phyloP scores from a whole-genome alignment of 768 basidiomycete genomes.

The Galerina marginata region DNA sequence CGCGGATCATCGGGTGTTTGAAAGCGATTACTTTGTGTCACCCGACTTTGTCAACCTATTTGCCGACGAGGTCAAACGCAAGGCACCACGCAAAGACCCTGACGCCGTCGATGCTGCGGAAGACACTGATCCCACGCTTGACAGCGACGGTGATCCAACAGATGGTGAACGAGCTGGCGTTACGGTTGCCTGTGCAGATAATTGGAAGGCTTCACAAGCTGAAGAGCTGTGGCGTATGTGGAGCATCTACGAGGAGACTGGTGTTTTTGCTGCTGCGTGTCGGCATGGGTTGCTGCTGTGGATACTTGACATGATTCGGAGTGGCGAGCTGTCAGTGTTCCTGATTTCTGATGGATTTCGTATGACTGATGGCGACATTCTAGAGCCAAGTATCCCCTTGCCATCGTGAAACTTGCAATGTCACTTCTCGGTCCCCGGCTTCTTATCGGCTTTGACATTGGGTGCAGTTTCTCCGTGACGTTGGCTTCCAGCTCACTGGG shows the following conservation, averaged over 20 bases:
- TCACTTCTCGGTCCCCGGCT: neutral
- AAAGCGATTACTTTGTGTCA: conserved; percentile 5
- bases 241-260: conserved; percentile 41
- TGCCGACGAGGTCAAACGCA: conserved; percentile 41
- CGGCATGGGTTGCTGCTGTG: conserved; percentile 36
- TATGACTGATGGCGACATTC: no score
- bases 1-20: neutral
- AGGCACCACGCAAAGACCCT: no score
- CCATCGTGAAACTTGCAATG: neutral
- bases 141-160: no score
- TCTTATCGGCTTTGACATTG: conserved; percentile 15
- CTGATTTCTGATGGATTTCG: neutral
- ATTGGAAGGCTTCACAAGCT: no score
- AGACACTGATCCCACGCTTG: no score
- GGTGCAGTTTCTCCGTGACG: conserved; percentile 9
- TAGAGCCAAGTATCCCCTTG: conserved; percentile 18
- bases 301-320: conserved; percentile 37
- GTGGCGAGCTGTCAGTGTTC: conserved; percentile 41
- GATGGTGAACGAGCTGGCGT: no score
- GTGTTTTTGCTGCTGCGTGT: conserved; percentile 42
- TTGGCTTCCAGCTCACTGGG: conserved; percentile 6
- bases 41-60: conserved; percentile 31
- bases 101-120: no score
- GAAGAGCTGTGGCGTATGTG: conserved; percentile 27
- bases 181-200: no score